Evolutionary conservation across 2,329 filamentous ascomycete species (phyloP), one percentile per base, ranked within the genome.

Genomic region (Graphium sp.): DNA sequence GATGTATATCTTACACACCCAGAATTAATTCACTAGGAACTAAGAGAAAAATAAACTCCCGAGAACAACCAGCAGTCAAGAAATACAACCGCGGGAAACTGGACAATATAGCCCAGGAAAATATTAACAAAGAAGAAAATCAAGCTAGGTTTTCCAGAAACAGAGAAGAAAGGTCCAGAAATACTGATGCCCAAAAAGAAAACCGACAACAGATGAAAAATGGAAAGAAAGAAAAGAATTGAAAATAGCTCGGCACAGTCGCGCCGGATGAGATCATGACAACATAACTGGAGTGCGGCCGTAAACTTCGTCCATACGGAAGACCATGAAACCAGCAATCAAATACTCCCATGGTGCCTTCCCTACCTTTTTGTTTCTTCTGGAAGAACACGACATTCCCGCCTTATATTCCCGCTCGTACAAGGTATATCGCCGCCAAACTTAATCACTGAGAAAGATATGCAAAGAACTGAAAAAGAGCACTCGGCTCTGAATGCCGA

Each of bases 401-500:
- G 23, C 18, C 23, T 25, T 25, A n/a, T 19, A 17, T 10, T 5
- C 29, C 17, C 5, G 20, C 29, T 16, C 13, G 20, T 17, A 13
- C 19, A 11, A 9, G 12, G 13, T 29, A 18, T 19, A 14, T 22
- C 18, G 21, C 20, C 12, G 18, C 14, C 26, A 34, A 24, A 9
- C 8, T 13, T n/a, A 12, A 14, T 22, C 15, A 20, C 20, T 11
- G 12, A 19, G 11, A 18, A 20, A 7, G 13, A n/a, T n/a, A 12
- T 5, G 12, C 6, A 21, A 26, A 28, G 25, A 34, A 34, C 31
- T 13, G 23, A 8, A 21, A 19, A 6, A 6, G 10, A 31, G 29
- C 17, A 34, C 33, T 34, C 32, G 32, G 26, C 32, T 28, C 22
- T 18, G 19, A 13, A 30, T 27, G 24, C 30, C n/a, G 32, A 34